phyloP scores from a whole-genome alignment of 306 rosid genomes.

The Abrus precatorius region DNA sequence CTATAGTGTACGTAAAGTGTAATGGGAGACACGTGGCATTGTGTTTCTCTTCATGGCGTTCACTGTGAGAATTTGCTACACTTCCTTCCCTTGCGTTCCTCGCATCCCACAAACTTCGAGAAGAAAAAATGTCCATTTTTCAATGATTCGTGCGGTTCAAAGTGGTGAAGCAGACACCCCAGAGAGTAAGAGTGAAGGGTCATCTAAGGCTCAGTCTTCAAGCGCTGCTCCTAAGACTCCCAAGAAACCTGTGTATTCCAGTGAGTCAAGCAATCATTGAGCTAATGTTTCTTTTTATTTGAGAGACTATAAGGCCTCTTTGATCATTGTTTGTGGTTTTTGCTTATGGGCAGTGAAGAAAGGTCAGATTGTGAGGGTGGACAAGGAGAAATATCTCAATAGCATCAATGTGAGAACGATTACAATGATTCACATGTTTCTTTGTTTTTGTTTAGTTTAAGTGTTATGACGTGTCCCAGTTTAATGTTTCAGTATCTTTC shows the following conservation, averaged over 20 bases:
- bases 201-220: slow-evolving; percentile 71
- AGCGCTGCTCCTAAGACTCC: slow-evolving; percentile 57
- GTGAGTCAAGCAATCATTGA: slow-evolving; percentile 53
- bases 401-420: slow-evolving; percentile 71
- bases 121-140: slow-evolving; percentile 57
- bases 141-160: slow-evolving; percentile 67
- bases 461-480: slow-evolving; percentile 38
- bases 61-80: slow-evolving; percentile 55
- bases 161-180: slow-evolving; percentile 61
- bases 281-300: slow-evolving; percentile 16
- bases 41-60: slow-evolving; percentile 65
- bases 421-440: background rate
- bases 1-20: background rate
- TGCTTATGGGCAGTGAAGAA: slow-evolving; percentile 88
- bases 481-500: slow-evolving; percentile 80
- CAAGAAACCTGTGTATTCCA: slow-evolving; percentile 88
- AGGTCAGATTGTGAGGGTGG: slow-evolving; percentile 97
- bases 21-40: slow-evolving; percentile 40
- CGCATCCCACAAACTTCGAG: slow-evolving; percentile 52
- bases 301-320: background rate
- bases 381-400: slow-evolving; percentile 90
- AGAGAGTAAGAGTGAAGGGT: slow-evolving; percentile 57
- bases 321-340: background rate
- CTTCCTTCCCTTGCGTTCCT: slow-evolving; percentile 57
- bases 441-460: background rate